Evolutionary conservation across 371 early-diverging fungal genomes (phyloP), one percentile per base, ranked within the genome.

Genomic region (Mortierella sp.): DNA sequence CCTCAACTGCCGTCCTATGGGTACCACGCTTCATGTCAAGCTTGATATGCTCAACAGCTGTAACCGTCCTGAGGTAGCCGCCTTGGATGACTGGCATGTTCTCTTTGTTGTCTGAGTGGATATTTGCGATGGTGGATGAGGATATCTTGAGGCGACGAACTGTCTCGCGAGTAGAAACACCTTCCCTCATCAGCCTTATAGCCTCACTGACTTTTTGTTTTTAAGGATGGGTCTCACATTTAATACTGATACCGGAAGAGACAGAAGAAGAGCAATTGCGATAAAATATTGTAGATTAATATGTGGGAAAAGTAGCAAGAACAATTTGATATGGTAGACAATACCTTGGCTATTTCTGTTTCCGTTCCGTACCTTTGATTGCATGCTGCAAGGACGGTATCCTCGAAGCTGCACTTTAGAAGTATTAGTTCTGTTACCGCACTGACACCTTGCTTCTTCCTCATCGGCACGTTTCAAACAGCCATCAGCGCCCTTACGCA

Each of bases 1-100:
- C 77, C 3, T 76, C 63, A 20, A 55, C 28, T 9, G 66, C 65
- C 1, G 60, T 61, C 49, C 12, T 45, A 16, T 64, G 37, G 12
- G 22, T 32, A 4, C 65, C 72, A 6, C 72, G 14, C 26, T 71
- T 71, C 37, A 71, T 39, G 28, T 58, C 47, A 6, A 71, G 18
- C 66, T 72, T 66, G 55, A 72, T 43, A 62, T 60, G 52, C 57
- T 66, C 55, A 12, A 66, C 60, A 1, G 58, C 3, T 22, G 20
- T 14, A 6, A 65, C 12, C 58, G 63, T 70, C 10, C 59, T 57
- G 20, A 59, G 64, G 12, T 64, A 58, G 1, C 60, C 64, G 28
- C 64, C 64, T 22, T 57, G 58, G 57, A 32, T 70, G n/a, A 45
- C 20, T 1, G 58, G 55, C 58, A 70, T 70, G 14, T 64, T 64